Percentiles rank a stretch among this genome's conserved stretches.
Evolutionary conservation across 2,329 filamentous ascomycete genomes (phyloP).

Genomic region (Aspergillus sp.): DNA sequence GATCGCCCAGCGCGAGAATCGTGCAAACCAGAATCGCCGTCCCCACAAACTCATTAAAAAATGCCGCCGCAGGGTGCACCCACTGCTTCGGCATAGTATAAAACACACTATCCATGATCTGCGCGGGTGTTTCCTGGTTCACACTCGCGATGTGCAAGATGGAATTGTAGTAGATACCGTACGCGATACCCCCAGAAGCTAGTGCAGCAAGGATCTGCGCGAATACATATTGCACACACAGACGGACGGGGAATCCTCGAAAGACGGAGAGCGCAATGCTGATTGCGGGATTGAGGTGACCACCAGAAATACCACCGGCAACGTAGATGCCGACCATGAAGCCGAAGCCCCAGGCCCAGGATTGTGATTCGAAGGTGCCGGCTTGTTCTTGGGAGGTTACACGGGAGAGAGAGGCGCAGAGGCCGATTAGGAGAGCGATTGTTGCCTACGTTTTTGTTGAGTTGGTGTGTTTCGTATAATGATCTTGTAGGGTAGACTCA

Average conservation of each 20-base stretch:
- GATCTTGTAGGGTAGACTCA: conserved; percentile 5
- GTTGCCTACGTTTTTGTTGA: conserved; percentile 12
- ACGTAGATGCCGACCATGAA: conserved; percentile 39
- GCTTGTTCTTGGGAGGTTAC: conserved; percentile 16
- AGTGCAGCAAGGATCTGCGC: conserved; percentile 32
- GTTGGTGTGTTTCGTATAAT: not conserved
- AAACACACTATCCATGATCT: conserved; percentile 11
- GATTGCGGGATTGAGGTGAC: conserved; percentile 44
- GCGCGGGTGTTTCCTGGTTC: conserved; percentile 8
- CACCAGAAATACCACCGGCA: conserved; percentile 42
- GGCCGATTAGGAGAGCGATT: conserved; percentile 23
- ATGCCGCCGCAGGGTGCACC: conserved; percentile 22
- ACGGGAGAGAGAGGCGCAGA: conserved; percentile 19
- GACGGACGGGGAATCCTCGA: conserved; percentile 28
- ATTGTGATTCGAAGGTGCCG: conserved; percentile 15
- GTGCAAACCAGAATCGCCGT: conserved; percentile 25
- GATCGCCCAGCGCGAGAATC: conserved; percentile 35
- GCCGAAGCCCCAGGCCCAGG: conserved; percentile 21
- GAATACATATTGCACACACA: conserved; percentile 21
- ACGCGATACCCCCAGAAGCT: conserved; percentile 27
- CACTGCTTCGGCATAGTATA: conserved; percentile 18
- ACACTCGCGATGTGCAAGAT: conserved; percentile 18
- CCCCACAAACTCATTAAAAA: conserved; percentile 33
- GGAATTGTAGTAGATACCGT: conserved; percentile 30
- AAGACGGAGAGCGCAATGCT: conserved; percentile 30